Base-by-base conservation (phyloP, 495 filamentous ascomycete genomes). In the Pyrenopolyporus hunteri region DNA sequence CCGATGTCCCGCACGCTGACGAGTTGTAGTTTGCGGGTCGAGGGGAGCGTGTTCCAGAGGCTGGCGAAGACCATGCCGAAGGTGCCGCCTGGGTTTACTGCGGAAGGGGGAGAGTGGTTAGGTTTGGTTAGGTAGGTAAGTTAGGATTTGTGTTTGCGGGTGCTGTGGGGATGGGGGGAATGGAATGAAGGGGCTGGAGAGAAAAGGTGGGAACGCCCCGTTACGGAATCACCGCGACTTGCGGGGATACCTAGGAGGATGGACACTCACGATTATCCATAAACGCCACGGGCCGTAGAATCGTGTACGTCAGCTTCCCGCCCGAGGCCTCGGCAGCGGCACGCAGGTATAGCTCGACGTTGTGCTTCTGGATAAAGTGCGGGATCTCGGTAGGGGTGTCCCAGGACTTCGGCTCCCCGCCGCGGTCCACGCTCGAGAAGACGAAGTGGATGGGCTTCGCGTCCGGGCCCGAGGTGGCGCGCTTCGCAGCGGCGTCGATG, bases 401-500 rank as follows among this genome's bases (percentile, higher is more conserved):
- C 64, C 78, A 80, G 46, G 79, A 83, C 51, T 59, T 63, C 1
- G 71, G 70, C 22, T 84, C 78, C 39, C 86, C 87, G 45, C 86
- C 86, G 14, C 87, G 85, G 59, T 90, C 89, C 8, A 89, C 86
- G 26, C 83, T 86, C 17, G 74, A 78, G 71, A 89, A 89, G 13
- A 90, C 82, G 69, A 90, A 86, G 66, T 83, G 79, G 36, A 77
- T 25, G 11, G 25, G 32, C 16, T 20, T 25, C 47, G 84, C 80
- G 16, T 73, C 69, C 6, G 81, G 40, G n/a, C n/a, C n/a, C 10
- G 37, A 13, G 28, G 69, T 63, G 42, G 68, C 66, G 37, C 73
- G 69, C 28, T 76, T 76, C 37, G 87, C 61, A 1, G 83, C 75
- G 7, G 75, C 80, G 50, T 89, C 84, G 57, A 91, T 74, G 14